A percentile compares a stretch with the other conserved stretches of the same genome.
Conservation (phyloP, 345 rosid genomes). For the Euphorbia peplus region DNA sequence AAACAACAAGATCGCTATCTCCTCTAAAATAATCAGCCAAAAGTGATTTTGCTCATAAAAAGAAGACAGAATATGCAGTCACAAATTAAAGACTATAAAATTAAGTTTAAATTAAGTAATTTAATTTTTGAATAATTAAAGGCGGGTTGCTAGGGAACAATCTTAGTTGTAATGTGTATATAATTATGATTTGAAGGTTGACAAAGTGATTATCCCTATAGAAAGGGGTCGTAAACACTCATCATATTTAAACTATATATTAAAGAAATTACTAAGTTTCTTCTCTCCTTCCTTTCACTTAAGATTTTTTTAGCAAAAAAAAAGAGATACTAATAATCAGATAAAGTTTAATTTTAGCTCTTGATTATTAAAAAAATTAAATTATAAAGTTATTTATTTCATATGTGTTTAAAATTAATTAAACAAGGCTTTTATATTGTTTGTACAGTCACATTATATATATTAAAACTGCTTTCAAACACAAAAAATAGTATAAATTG, state of each 20-base stretch:
- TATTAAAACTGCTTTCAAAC: too few species aligned
- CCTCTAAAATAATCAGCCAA: background rate
- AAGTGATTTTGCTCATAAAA: background rate
- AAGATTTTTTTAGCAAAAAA: too few species aligned
- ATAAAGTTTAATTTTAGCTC: too few species aligned
- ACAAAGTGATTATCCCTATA: conserved; percentile 6
- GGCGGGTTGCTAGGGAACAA: conserved; percentile 20
- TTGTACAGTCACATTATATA: too few species aligned
- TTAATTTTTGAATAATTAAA: background rate
- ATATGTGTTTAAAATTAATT: too few species aligned
- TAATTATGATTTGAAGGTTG: conserved; percentile 8
- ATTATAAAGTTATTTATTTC: too few species aligned
- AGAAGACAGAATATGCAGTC: background rate
- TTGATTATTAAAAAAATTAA: too few species aligned
- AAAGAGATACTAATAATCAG: too few species aligned
- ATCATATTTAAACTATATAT: background rate
- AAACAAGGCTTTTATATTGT: too few species aligned
- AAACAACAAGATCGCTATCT: background rate
- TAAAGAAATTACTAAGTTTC: conserved; percentile 9
- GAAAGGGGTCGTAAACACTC: conserved; percentile 20
- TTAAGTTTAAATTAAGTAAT: background rate
- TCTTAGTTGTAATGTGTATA: conserved; percentile 28
- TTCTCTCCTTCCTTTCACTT: background rate
- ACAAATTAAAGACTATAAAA: too few species aligned
- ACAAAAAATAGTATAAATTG: too few species aligned